Evolutionary conservation across 805 yeast species (phyloP), one percentile per base, ranked within the genome.

Genomic region (Lipomyces lipofer): DNA sequence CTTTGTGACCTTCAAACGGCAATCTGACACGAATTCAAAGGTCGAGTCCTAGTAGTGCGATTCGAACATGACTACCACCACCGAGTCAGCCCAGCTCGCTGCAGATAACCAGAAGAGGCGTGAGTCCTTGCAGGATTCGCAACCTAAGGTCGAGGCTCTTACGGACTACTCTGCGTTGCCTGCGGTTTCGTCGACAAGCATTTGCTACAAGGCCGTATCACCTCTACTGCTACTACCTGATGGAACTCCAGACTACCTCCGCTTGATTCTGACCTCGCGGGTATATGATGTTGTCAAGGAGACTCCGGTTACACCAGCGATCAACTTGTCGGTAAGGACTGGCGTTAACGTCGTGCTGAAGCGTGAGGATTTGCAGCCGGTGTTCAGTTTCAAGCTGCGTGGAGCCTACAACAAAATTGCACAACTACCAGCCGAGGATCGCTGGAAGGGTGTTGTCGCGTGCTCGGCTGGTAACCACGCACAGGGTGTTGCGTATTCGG

Each of bases 391-490:
- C 80, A 94, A 94, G 73, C 77, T 94, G 56, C 84, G 99, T 69
- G 99, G 99, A 55, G 99, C 99, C 15, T 89, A 91, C 73, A 94
- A 94, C 70, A 90, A 89, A 96, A 86, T 94, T 64, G 95, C 98
- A 32, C 88, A 92, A 65, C 72, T 94, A 47, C 67, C 76, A 13
- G 68, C 73, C 19, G 81, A 78, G 43, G 75, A 84, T 63, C 78
- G 84, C 60, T 64, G 88, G 69, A 76, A 79, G 46, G 99, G 99
- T 64, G 97, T 94, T 51, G 86, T 95, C 68, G 97, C 98, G 0
- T 94, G 98, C 66, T 89, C 97, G 28, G 99, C 99, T 3, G 99
- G 99, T 32, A 94, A 94, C 71, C 99, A 94, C 66, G 99, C 99
- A 1, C 99, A 94, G 69, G 99, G 99, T 63, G 98, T 94, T 12